phyloP scores from a whole-genome alignment of 225 moss, liverwort and hornwort species.

The Marchantia paleacea region DNA sequence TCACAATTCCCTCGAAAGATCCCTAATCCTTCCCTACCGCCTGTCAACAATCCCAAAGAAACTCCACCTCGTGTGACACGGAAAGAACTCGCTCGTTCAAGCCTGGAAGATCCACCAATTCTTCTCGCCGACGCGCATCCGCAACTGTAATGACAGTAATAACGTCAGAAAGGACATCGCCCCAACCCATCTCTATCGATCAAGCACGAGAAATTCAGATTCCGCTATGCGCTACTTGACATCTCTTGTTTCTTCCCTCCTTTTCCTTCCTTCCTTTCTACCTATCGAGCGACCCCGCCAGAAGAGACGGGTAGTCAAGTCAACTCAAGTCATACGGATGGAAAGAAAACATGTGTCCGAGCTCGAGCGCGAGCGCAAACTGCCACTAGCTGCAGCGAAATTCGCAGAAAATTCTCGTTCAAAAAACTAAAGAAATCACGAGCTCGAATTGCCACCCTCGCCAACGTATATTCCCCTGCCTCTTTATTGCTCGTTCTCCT shows the following conservation, averaged over 20 bases:
- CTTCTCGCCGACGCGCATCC: neutral
- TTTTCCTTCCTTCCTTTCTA: neutral
- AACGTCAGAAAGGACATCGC: neutral
- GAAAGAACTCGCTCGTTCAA: too few relatives aligned
- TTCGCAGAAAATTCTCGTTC: neutral
- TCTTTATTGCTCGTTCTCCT: too few relatives aligned
- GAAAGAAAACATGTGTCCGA: neutral
- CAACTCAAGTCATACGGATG: neutral
- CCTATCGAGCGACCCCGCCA: too few relatives aligned
- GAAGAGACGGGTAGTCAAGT: neutral
- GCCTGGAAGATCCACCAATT: slow-evolving; percentile 1
- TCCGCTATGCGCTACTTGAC: neutral
- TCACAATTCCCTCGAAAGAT: neutral
- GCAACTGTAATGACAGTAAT: neutral
- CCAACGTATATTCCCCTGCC: too few relatives aligned
- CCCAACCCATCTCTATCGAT: neutral
- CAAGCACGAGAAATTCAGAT: neutral
- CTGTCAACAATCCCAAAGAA: neutral
- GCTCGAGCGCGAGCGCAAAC: neutral
- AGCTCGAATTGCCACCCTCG: too few relatives aligned
- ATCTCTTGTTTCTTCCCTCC: neutral
- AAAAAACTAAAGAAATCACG: neutral
- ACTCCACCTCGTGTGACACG: neutral
- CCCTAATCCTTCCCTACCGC: slow-evolving; percentile 6
- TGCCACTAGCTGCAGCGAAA: neutral